Evolutionary conservation across 257 asterid species (phyloP).

Genomic region (Solanum tarijense): DNA sequence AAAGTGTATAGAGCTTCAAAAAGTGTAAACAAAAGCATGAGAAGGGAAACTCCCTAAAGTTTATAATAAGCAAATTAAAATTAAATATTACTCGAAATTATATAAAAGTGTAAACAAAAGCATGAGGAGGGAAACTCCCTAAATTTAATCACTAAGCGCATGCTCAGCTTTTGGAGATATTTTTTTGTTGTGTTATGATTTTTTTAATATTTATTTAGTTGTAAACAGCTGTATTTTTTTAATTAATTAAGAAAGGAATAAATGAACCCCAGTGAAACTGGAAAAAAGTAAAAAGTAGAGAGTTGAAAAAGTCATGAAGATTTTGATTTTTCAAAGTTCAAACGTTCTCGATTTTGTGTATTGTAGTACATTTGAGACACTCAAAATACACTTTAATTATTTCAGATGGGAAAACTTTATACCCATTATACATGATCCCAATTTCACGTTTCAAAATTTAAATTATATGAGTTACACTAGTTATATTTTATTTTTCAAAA

Average conservation of each 20-base stretch:
- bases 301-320: background rate
- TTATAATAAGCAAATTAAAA: background rate
- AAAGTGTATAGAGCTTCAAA: background rate
- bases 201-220: background rate
- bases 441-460: background rate
- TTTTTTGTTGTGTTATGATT: background rate
- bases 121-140: too few species aligned
- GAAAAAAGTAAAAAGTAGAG: background rate
- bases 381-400: background rate
- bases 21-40: background rate
- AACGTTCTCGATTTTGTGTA: background rate
- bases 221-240: conserved; percentile 2
- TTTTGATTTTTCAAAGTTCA: background rate
- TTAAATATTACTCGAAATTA: background rate
- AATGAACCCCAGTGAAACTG: background rate
- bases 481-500: background rate
- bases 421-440: background rate
- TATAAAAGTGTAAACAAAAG: too few species aligned
- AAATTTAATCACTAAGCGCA: background rate
- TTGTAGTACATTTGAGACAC: background rate
- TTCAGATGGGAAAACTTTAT: background rate
- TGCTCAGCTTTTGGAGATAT: background rate
- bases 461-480: background rate
- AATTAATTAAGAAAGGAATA: background rate
- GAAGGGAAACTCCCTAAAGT: background rate